phyloP scores from a whole-genome alignment of 441 rosid species.

The Gossypium lobatum region DNA sequence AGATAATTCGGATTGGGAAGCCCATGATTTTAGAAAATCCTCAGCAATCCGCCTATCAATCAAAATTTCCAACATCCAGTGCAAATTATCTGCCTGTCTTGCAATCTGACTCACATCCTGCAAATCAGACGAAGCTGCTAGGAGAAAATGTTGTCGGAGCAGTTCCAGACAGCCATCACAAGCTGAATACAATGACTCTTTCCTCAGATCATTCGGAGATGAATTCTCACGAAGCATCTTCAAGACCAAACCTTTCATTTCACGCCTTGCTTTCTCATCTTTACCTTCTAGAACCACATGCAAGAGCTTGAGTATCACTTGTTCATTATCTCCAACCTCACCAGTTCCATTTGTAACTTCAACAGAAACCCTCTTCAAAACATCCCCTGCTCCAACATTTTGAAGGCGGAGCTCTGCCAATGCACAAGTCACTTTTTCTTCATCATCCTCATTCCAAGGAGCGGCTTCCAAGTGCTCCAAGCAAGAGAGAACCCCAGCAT shows the following conservation, averaged over 20 bases:
- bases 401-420: slow-evolving; percentile 74
- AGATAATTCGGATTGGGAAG: slow-evolving; percentile 73
- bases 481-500: slow-evolving; percentile 76
- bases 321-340: slow-evolving; percentile 44
- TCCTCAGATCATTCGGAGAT: slow-evolving; percentile 71
- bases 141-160: slow-evolving; percentile 59
- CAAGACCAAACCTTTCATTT: slow-evolving; percentile 83
- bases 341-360: slow-evolving; percentile 54
- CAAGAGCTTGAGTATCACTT: slow-evolving; percentile 29
- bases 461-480: slow-evolving; percentile 94
- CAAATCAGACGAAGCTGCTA: slow-evolving; percentile 59
- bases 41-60: slow-evolving; percentile 89
- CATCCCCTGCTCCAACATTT: slow-evolving; percentile 30
- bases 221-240: slow-evolving; percentile 95
- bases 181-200: slow-evolving; percentile 79
- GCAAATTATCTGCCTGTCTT: slow-evolving; percentile 19
- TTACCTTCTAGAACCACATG: slow-evolving; percentile 91
- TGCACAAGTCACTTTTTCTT: slow-evolving; percentile 71
- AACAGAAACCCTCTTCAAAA: slow-evolving; percentile 75
- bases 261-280: slow-evolving; percentile 94
- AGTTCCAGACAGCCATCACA: slow-evolving; percentile 75
- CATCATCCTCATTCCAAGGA: slow-evolving; percentile 99
- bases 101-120: slow-evolving; percentile 65
- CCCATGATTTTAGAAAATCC: slow-evolving; percentile 82
- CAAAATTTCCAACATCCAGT: slow-evolving; percentile 88